Percentiles rank a stretch among this genome's conserved stretches.
Evolutionary conservation across 176 grass and related monocot species (phyloP).

Genomic region (Ensete glaucum): DNA sequence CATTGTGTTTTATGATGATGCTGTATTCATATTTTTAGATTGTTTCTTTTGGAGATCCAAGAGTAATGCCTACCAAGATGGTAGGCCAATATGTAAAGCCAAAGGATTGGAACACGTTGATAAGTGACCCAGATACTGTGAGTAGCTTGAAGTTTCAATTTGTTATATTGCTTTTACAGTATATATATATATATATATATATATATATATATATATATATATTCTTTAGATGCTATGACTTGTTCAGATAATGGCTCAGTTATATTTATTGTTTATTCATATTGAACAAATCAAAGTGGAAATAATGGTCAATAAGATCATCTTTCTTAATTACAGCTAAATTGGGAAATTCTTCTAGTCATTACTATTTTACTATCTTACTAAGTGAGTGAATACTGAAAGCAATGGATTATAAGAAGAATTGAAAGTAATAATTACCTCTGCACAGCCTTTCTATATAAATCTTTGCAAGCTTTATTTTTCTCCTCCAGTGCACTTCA

Average conservation of each 20-base stretch:
- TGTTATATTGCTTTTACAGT: neutral
- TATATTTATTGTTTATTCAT: neutral
- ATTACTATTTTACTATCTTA: too few relatives aligned
- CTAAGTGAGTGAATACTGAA: too few relatives aligned
- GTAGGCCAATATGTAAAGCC: slow-evolving; percentile 93
- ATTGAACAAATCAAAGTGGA: neutral
- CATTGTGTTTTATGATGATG: neutral
- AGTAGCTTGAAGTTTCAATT: slow-evolving; percentile 21
- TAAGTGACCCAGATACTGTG: slow-evolving; percentile 76
- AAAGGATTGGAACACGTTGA: slow-evolving; percentile 81
- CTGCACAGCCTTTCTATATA: too few relatives aligned
- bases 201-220: neutral
- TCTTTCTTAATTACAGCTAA: too few relatives aligned
- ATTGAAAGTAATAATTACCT: too few relatives aligned
- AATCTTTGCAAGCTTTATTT: too few relatives aligned
- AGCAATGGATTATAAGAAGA: too few relatives aligned
- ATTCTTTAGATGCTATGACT: neutral
- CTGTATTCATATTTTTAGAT: slow-evolving; percentile 35
- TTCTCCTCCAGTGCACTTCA: too few relatives aligned
- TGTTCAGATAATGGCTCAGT: too few relatives aligned
- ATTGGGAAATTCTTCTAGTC: neutral
- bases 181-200: neutral
- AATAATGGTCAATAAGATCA: neutral
- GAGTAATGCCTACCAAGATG: slow-evolving; percentile 67
- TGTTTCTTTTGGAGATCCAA: slow-evolving; percentile 80